Conservation (phyloP, 805 yeast genomes). For the Zygoascus ofunaensis region DNA sequence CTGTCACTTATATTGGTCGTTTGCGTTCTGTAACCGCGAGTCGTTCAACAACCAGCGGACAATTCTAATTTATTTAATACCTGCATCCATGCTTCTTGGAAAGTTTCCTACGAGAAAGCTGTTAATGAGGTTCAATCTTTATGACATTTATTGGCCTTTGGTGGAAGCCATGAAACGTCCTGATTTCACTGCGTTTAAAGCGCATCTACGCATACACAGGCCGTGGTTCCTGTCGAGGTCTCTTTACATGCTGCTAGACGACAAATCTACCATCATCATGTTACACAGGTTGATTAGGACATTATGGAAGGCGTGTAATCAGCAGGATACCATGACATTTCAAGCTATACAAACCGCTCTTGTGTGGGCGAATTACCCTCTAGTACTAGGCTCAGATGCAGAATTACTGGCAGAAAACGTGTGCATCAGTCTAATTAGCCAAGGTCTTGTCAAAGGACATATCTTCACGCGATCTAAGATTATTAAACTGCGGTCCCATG, state of each 20-base stretch:
- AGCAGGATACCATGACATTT: constrained; percentile 11
- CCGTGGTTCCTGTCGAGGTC: constrained; percentile 21
- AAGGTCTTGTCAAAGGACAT: constrained; percentile 31
- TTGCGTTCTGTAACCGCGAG: constrained; percentile 30
- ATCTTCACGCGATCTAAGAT: constrained; percentile 19
- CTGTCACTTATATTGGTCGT: constrained; percentile 49
- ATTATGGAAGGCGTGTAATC: constrained; percentile 8
- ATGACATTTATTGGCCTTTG: constrained; percentile 34
- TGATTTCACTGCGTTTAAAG: constrained; percentile 31
- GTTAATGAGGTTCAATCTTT: constrained; percentile 22
- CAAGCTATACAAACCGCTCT: constrained; percentile 12
- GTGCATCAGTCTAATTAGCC: constrained; percentile 26
- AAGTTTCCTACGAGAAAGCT: constrained; percentile 36
- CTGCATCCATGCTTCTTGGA: constrained; percentile 48
- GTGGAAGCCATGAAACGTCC: constrained; percentile 36
- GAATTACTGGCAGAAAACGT: constrained; percentile 24
- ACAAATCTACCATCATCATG: constrained; percentile 23
- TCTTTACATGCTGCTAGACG: constrained; percentile 21
- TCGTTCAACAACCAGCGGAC: constrained; percentile 30
- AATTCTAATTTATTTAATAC: constrained; percentile 42
- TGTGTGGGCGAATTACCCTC: constrained; percentile 4
- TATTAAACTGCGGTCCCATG: constrained; percentile 16
- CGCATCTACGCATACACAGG: constrained; percentile 25
- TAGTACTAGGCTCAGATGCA: not conserved
- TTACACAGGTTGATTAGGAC: constrained; percentile 23